Evolutionary conservation across 2,329 filamentous ascomycete species (phyloP), one percentile per base, ranked within the genome.

Genomic region (Malbranchea zuffiana): DNA sequence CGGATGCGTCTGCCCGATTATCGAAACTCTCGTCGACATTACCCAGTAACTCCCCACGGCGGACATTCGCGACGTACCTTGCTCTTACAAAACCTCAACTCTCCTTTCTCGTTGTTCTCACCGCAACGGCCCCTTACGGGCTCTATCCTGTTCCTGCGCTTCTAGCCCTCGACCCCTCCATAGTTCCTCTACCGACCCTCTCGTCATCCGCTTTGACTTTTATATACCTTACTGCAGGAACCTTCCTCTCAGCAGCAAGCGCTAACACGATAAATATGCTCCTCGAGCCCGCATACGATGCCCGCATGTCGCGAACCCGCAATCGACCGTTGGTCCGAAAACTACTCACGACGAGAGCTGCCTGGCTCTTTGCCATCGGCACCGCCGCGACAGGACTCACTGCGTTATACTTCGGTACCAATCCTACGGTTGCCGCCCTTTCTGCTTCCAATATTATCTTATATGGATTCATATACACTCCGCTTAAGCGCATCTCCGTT

Each of bases 201-300:
- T 66, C 64, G 2, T 66, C 63, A 13, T 92, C 83, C 43, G 85
- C 90, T 2, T 69, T 96, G 37, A 98, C 90, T 6, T 78, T 96
- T 12, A 70, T 92, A 35, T 96, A 94, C 66, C 76, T 98, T 35
- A 94, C 88, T 0, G 76, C 76, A 3, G 88, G 90, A 42, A 96
- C 90, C 0, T 78, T 87, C 3, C 71, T 95, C 13, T 90, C 84
- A 57, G 82, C 77, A n/a, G 85, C 87, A 28, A 84, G 82, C 41
- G 90, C 90, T 28, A 98, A 98, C 57, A 76, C 90, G 1, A 69
- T 96, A 47, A 98, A 98, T 61, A 98, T 98, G 90, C 76, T 95
- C 41, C 86, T 95, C 61, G 90, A 98, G 61, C 82, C 79, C 6
- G 71, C 78, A 42, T 87, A 87, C 54, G 90, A 98, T 59, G 84